Base-by-base conservation (phyloP, 768 basidiomycete species). In the Termitomyces sp. region DNA sequence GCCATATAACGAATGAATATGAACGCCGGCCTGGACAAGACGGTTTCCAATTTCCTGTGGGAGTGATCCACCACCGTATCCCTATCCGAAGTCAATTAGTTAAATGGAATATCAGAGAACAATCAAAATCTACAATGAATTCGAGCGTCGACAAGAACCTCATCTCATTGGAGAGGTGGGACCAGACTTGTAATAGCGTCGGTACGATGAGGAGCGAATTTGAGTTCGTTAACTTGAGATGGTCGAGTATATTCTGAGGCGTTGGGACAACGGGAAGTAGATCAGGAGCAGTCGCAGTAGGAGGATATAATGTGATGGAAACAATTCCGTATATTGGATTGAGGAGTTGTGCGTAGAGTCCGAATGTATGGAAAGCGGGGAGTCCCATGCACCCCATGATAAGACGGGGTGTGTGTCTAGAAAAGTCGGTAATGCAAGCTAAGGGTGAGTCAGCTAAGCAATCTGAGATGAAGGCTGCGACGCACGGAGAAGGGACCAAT, bases 311-410 rank as follows among this genome's bases (percentile, higher is more conserved):
- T 0, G 62, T 57, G 16, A 64, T 56, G 3, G 63, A 19, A 8
- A 59, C 45, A 2, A 59, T 28, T 0, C 59, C 63, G 30, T 58
- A 66, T 0, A 74, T 21, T 2, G 70, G 65, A 11, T 56, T 51
- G 12, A 67, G 42, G 4, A 72, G 23, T 30, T 72, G 67, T 2
- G 58, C 28, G n/a, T 58, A 55, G 2, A 71, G 47, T 3, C 67
- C 73, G 17, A 64, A 49, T 0, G 66, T 57, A 47, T 73, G 72
- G 58, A 75, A 74, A 0, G 69, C 35, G 5, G 73, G 72, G 9
- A 70, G 59, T 2, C 55, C 58, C 68, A 72, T 70, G 2, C 54
- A 27, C 0, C 60, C 67, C 27, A 67, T 23, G 16, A 61, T 45
- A 0, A 57, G 11, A 5, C 59, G 41, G 3, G 48, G 47, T 1